These are phyloP conservation scores for Blastobotrys serpentis DNA, from an alignment of 1,139 yeast species.

Conservation along the genomic window DNA sequence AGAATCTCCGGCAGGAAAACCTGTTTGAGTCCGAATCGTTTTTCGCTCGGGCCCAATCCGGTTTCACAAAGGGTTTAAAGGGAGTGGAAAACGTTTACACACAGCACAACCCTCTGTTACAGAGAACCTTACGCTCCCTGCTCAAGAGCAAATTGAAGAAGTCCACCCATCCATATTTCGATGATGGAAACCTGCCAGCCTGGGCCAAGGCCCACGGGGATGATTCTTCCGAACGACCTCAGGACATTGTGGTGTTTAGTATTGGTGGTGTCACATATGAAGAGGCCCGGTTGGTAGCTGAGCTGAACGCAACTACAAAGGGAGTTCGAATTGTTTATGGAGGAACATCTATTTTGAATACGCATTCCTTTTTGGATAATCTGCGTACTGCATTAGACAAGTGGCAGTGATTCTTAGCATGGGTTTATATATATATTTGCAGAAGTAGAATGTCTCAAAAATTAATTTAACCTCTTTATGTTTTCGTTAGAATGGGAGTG, in stretches of 20 bases:
- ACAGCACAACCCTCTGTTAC: constrained; percentile 76
- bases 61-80: constrained; percentile 43
- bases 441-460: too few relatives aligned
- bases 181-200: constrained; percentile 33
- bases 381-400: constrained; percentile 29
- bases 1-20: constrained; percentile 46
- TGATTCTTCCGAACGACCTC: constrained; percentile 45
- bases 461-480: too few relatives aligned
- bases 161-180: constrained; percentile 50
- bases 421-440: background rate
- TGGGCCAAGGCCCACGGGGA: constrained; percentile 30
- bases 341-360: constrained; percentile 67
- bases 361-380: constrained; percentile 52
- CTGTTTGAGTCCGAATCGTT: constrained; percentile 44
- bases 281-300: constrained; percentile 80
- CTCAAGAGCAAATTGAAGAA: constrained; percentile 52
- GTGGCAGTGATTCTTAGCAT: constrained; percentile 23
- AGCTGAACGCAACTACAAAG: constrained; percentile 56
- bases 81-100: constrained; percentile 59
- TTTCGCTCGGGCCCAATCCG: constrained; percentile 45
- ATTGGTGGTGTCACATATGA: constrained; percentile 93
- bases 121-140: constrained; percentile 49
- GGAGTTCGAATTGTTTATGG: constrained; percentile 67
- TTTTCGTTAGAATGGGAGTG: too few relatives aligned
- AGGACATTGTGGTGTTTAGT: constrained; percentile 75